Base-by-base conservation (phyloP, 2,329 filamentous ascomycete species). In the Anthostomella pinea region DNA sequence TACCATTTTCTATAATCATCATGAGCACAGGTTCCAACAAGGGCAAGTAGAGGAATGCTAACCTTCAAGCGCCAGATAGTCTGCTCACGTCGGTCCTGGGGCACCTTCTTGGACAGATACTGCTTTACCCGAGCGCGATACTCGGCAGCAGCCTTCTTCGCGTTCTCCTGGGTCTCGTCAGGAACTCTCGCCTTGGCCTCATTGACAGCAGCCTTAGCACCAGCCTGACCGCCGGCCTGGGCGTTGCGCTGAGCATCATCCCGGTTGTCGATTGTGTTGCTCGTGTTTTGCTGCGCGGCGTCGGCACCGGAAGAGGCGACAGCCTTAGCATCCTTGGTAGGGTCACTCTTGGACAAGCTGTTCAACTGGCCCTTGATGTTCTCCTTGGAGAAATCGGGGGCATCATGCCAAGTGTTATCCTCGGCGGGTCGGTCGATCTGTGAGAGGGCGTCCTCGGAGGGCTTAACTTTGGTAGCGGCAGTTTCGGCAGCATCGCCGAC, bases 1-100 rank as follows among this genome's bases (percentile, higher is more conserved):
- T 24, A 98, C 70, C 85, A 97, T 95, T 79, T 97, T 97, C 81
- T 91, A 35, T n/a, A n/a, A n/a, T n/a, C n/a, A n/a, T n/a, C n/a
- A n/a, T n/a, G 17, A 4, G 6, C 19, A 3, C 1, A 11, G 23
- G 33, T 63, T 48, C 95, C 77, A 87, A 16, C 8, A 10, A 5
- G 17, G 3, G 6, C 23, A 14, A 27, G 48, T 22, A 35, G 30
- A 6, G 24, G 10, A 2, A 9, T 23, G 30, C 52, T 32, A 52
- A 64, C 64, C 59, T 80, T 98, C 50, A 98, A 68, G 23, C 93
- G 86, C 77, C 82, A 95, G 54, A 96, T 83, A 38, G 83, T 83
- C 71, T 95, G 89, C 6, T 97, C 89, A 43, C 90, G 88, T 42
- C 93, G 88, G 63, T 97, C 90, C 65, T 91, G 70, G 1, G 93